A percentile compares a stretch with the other conserved stretches of the same genome.
phyloP scores from a whole-genome alignment of 805 yeast species.

The Saitoella complicata region DNA sequence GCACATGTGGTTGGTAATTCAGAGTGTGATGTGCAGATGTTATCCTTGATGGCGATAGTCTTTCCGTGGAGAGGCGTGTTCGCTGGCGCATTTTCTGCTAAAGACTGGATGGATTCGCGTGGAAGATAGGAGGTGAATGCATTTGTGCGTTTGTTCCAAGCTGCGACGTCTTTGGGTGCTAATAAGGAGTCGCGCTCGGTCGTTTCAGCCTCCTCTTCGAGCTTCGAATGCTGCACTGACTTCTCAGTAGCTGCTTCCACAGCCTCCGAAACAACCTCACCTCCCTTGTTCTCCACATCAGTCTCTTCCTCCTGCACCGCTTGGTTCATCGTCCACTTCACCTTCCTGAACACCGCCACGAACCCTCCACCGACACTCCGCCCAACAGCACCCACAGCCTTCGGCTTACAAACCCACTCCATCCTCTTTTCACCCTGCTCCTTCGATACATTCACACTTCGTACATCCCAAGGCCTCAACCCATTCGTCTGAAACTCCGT shows the following conservation, averaged over 20 bases:
- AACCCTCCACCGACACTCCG: slow-evolving; percentile 37
- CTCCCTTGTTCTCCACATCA: slow-evolving; percentile 2
- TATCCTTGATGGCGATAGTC: slow-evolving; percentile 55
- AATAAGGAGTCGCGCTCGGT: neutral
- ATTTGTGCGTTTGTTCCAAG: no score
- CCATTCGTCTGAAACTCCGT: slow-evolving; percentile 28
- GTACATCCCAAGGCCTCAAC: slow-evolving; percentile 33
- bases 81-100: neutral
- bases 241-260: neutral
- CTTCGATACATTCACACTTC: slow-evolving; percentile 39
- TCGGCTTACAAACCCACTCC: slow-evolving; percentile 34
- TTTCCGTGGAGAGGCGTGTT: slow-evolving; percentile 17
- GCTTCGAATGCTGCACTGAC: neutral
- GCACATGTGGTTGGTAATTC: slow-evolving; percentile 64
- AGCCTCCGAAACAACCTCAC: slow-evolving; percentile 3
- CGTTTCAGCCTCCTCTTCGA: neutral
- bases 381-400: slow-evolving; percentile 25
- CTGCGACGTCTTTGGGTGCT: neutral
- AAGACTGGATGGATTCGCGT: no score
- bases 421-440: slow-evolving; percentile 25
- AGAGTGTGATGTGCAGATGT: slow-evolving; percentile 39
- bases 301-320: no score
- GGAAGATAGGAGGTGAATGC: no score
- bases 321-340: no score
- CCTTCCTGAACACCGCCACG: slow-evolving; percentile 25